phyloP scores from a whole-genome alignment of 306 rosid genomes.

The Vigna radiata region DNA sequence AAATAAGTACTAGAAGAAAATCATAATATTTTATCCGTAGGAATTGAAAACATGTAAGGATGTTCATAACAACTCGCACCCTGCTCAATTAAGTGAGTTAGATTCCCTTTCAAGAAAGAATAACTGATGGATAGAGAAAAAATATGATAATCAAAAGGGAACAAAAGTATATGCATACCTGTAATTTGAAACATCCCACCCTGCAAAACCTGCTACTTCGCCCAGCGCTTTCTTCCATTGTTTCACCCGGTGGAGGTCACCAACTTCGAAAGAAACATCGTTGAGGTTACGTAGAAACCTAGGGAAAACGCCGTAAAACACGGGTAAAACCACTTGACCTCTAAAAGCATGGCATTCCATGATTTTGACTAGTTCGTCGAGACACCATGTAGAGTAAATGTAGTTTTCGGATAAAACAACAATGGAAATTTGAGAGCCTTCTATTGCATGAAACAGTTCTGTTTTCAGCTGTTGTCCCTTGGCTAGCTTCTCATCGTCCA shows the following conservation, averaged over 20 bases:
- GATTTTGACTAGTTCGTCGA: conserved; percentile 15
- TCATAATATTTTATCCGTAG: too few relatives aligned
- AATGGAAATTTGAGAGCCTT: conserved; percentile 17
- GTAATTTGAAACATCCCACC: background rate
- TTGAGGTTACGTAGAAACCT: background rate
- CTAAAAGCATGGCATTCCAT: background rate
- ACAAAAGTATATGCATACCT: background rate
- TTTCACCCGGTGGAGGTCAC: background rate
- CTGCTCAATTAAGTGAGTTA: too few relatives aligned
- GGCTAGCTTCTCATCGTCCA: background rate
- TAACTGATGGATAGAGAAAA: too few relatives aligned
- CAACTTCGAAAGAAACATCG: background rate
- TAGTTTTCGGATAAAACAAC: background rate
- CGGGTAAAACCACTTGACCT: background rate
- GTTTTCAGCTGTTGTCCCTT: background rate
- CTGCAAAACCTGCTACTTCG: background rate
- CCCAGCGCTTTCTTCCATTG: background rate
- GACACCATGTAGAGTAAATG: conserved; percentile 27
- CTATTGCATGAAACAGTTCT: conserved; percentile 12
- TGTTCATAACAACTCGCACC: too few relatives aligned
- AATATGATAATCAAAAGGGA: background rate
- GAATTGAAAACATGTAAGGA: too few relatives aligned
- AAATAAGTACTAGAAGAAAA: too few relatives aligned
- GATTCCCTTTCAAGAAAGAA: too few relatives aligned
- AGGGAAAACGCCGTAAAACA: background rate